Evolutionary conservation across 2,329 filamentous ascomycete species (phyloP), one percentile per base, ranked within the genome.

Genomic region (Fusarium tupiense): DNA sequence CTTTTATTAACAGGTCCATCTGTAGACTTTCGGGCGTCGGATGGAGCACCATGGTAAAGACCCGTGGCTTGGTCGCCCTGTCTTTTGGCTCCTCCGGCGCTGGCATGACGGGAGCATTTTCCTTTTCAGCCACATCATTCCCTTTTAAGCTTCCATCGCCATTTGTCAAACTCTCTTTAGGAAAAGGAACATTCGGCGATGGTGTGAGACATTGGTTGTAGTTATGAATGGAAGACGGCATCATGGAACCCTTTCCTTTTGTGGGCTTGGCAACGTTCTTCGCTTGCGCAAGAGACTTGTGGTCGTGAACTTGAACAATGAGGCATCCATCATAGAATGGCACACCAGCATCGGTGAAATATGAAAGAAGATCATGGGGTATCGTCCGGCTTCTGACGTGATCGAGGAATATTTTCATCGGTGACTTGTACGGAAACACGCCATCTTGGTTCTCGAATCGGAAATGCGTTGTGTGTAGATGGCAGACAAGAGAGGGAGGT

Each of bases 381-480:
- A 99, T 87, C 0, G 94, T 97, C 64, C 92, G 90, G 47, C 85
- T 86, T 74, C 89, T 89, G 52, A 98, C 83, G 81, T 98, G 95
- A 75, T 97, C 91, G 43, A 98, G 86, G 76, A 92, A 88, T 24
- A 94, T 84, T 77, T 89, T 91, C 95, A 98, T 98, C 31, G 96
- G 95, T 26, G 95, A 98, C 78, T 94, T 94, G 83, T 98, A 98
- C 10, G 90, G 89, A 78, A 98, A 98, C 80, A 93, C 96, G 79
- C 95, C 94, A 82, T 98, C 95, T 83, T 98, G 96, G 78, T 95
- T 91, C 77, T 98, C 96, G 84, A 99, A 97, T 66, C 93, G 91
- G 81, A 98, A 98, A 83, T 98, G 92, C 9, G 90, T 94, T 16
- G 91, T 88, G 80, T 98, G 92, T 38, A 99, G 86, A 81, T 98